Evolutionary conservation across 2,329 filamentous ascomycete species (phyloP).

Genomic region (Teratosphaeria destructans): DNA sequence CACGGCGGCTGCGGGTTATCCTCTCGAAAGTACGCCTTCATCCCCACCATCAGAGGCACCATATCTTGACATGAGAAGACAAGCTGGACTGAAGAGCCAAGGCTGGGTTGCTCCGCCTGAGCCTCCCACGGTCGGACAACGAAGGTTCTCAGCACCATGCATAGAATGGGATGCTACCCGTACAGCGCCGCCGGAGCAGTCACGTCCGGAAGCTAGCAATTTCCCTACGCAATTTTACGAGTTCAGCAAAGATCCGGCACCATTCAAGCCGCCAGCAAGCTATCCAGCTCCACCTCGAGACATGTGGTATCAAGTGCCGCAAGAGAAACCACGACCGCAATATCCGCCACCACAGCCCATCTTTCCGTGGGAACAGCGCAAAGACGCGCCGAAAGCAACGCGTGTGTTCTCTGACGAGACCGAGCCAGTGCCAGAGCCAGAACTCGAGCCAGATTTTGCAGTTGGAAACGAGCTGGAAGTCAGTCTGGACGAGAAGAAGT

Average conservation of each 20-base stretch:
- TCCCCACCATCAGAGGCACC: conserved; percentile 30
- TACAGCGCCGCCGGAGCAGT: conserved; percentile 50
- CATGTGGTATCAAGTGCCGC: conserved; percentile 79
- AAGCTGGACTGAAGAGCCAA: conserved; percentile 34
- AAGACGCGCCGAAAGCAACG: conserved; percentile 48
- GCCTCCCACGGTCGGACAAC: conserved; percentile 35
- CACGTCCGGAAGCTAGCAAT: conserved; percentile 74
- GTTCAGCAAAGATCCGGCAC: conserved; percentile 66
- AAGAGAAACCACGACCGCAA: conserved; percentile 44
- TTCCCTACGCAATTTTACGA: conserved; percentile 69
- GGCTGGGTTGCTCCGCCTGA: conserved; percentile 30
- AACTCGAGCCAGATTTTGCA: conserved; percentile 5
- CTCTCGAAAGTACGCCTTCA: conserved; percentile 15
- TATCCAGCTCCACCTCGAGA: conserved; percentile 77
- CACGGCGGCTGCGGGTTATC: conserved; percentile 13
- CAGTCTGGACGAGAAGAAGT: conserved; percentile 8
- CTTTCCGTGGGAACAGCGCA: conserved; percentile 79
- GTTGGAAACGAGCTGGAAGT: conserved; percentile 21
- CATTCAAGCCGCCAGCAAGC: conserved; percentile 64
- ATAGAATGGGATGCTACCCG: conserved; percentile 53
- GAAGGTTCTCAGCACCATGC: conserved; percentile 46
- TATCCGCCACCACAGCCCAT: conserved; percentile 53
- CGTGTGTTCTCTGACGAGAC: conserved; percentile 55
- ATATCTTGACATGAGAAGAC: conserved; percentile 33
- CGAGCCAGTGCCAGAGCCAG: conserved; percentile 11